These are phyloP conservation scores for Trichoderma sp. DNA, from an alignment of 2,329 filamentous ascomycete genomes.

Conservation along the genomic window DNA sequence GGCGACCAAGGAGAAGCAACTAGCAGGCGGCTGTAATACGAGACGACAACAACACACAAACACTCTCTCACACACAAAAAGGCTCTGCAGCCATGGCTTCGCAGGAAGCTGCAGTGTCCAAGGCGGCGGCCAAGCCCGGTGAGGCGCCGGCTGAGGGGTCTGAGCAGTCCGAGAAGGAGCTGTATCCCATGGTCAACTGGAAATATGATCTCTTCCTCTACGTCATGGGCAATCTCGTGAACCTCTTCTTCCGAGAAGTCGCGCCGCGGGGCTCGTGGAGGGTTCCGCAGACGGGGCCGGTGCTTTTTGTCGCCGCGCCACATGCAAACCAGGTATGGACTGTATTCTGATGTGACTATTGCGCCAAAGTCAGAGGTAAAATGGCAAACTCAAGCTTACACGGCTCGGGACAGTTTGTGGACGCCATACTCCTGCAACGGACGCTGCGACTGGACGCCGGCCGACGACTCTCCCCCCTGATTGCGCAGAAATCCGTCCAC, in stretches of 20 bases:
- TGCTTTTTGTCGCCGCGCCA: slow-evolving; percentile 93
- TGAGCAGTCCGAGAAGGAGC: slow-evolving; percentile 44
- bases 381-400: background rate
- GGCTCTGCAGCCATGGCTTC: slow-evolving; percentile 18
- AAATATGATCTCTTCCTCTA: slow-evolving; percentile 77
- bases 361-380: background rate
- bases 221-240: slow-evolving; percentile 76
- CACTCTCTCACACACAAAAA: background rate
- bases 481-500: slow-evolving; percentile 92
- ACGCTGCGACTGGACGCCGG: slow-evolving; percentile 82
- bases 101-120: slow-evolving; percentile 23
- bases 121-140: slow-evolving; percentile 22
- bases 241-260: slow-evolving; percentile 97
- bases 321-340: slow-evolving; percentile 86
- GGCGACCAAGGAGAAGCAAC: background rate
- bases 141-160: slow-evolving; percentile 1
- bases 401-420: slow-evolving; percentile 71
- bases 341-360: background rate
- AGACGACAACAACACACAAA: background rate
- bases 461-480: slow-evolving; percentile 86
- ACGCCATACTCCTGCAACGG: slow-evolving; percentile 89
- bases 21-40: background rate
- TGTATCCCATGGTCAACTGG: slow-evolving; percentile 67
- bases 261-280: slow-evolving; percentile 94
- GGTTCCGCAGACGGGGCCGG: slow-evolving; percentile 79